These are phyloP conservation scores for Mesotaenium endlicherianum DNA, from an alignment of 139 green algal species.

Conservation along the genomic window DNA sequence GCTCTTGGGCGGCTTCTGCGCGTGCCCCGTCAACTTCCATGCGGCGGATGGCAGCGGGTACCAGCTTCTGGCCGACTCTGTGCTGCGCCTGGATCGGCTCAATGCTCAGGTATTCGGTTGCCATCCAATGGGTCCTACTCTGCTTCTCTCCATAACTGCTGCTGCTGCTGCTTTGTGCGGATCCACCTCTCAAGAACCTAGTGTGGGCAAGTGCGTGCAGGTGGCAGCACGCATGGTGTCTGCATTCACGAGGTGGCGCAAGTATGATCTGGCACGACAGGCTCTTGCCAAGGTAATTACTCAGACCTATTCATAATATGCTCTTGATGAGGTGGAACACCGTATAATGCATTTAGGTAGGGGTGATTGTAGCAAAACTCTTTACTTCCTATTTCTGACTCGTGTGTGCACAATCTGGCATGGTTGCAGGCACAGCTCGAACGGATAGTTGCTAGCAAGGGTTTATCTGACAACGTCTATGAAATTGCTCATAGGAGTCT, in stretches of 20 bases:
- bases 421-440: slow-evolving; percentile 67
- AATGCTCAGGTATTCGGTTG: slow-evolving; percentile 45
- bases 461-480: slow-evolving; percentile 86
- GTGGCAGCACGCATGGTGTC: slow-evolving; percentile 81
- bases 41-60: slow-evolving; percentile 89
- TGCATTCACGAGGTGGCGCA: slow-evolving; percentile 80
- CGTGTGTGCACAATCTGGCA: neutral
- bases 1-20: slow-evolving; percentile 60
- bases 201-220: slow-evolving; percentile 54
- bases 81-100: slow-evolving; percentile 69
- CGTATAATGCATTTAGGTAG: neutral
- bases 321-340: neutral
- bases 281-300: slow-evolving; percentile 66
- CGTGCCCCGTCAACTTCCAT: slow-evolving; percentile 90
- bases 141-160: slow-evolving; percentile 15
- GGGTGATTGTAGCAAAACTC: neutral
- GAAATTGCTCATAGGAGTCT: slow-evolving; percentile 90
- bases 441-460: slow-evolving; percentile 70
- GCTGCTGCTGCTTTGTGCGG: slow-evolving; percentile 25
- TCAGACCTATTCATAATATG: neutral
- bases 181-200: slow-evolving; percentile 1
- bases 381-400: neutral
- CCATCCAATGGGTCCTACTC: neutral
- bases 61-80: slow-evolving; percentile 82
- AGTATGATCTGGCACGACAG: slow-evolving; percentile 82